phyloP scores from a whole-genome alignment of 768 basidiomycete genomes.

The Chalciporus sphaerocephalus region DNA sequence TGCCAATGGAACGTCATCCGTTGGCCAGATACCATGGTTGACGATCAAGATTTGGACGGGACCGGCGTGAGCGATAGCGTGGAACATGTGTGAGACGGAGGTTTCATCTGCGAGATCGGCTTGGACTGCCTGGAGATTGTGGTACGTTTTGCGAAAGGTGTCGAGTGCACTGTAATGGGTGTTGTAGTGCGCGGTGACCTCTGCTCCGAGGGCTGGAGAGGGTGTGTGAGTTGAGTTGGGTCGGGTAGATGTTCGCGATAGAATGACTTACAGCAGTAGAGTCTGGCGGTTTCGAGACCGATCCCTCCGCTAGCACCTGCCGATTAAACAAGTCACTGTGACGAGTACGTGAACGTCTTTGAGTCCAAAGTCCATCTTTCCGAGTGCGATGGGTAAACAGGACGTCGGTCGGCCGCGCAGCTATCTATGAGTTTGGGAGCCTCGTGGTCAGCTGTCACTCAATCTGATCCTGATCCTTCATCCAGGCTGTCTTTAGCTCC shows the following conservation, averaged over 20 bases:
- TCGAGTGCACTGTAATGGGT: slow-evolving; percentile 42
- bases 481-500: no score
- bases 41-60: slow-evolving; percentile 55
- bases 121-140: slow-evolving; percentile 36
- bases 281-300: slow-evolving; percentile 54
- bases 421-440: not conserved
- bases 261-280: slow-evolving; percentile 48
- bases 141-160: slow-evolving; percentile 37
- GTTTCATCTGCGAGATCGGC: slow-evolving; percentile 58
- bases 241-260: not conserved
- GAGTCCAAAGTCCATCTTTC: slow-evolving; percentile 52
- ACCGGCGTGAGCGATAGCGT: slow-evolving; percentile 35
- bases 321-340: slow-evolving; percentile 35
- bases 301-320: slow-evolving; percentile 75
- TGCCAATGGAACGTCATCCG: slow-evolving; percentile 45
- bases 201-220: slow-evolving; percentile 58
- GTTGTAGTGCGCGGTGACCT: slow-evolving; percentile 70
- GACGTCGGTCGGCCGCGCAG: no score
- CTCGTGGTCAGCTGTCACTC: no score
- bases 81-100: slow-evolving; percentile 50
- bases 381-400: not conserved
- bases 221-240: not conserved
- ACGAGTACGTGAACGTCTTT: slow-evolving; percentile 61
- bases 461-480: no score
- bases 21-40: slow-evolving; percentile 56